A percentile compares a stretch with the other conserved stretches of the same genome.
Conservation (phyloP, 1,139 yeast species). For the Yamadazyma atlantica region DNA sequence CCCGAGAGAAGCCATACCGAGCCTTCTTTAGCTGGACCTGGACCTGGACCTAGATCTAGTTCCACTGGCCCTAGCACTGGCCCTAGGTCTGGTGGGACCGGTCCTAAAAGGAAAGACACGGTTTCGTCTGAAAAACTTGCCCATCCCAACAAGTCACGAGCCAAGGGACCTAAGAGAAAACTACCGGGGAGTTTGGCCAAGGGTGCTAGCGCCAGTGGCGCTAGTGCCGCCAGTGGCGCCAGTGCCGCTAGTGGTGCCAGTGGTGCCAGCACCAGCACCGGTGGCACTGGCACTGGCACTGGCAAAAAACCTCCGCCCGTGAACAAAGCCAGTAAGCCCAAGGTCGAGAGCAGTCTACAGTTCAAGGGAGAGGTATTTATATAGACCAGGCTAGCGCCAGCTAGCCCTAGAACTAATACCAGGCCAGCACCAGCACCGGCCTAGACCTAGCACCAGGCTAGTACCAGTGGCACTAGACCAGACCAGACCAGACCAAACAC, state of each 20-base stretch:
- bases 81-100: no score
- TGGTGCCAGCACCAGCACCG: no score
- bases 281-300: no score
- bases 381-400: conserved; percentile 8
- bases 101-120: conserved; percentile 10
- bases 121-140: conserved; percentile 30
- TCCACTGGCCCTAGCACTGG: no score
- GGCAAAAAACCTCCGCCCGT: conserved; percentile 18
- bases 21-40: conserved; percentile 2
- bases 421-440: no score
- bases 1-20: conserved; percentile 5
- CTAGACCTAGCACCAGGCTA: no score
- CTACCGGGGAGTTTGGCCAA: conserved; percentile 46
- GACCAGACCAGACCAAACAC: no score
- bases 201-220: no score
- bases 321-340: conserved; percentile 30
- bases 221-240: no score
- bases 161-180: conserved; percentile 76
- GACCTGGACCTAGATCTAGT: neutral
- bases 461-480: no score
- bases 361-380: conserved; percentile 38
- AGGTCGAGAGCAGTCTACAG: conserved; percentile 23
- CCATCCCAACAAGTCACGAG: conserved; percentile 62
- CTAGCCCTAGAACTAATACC: no score
- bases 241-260: no score